Evolutionary conservation across 257 asterid species (phyloP), one percentile per base, ranked within the genome.

Genomic region (Avicennia marina): DNA sequence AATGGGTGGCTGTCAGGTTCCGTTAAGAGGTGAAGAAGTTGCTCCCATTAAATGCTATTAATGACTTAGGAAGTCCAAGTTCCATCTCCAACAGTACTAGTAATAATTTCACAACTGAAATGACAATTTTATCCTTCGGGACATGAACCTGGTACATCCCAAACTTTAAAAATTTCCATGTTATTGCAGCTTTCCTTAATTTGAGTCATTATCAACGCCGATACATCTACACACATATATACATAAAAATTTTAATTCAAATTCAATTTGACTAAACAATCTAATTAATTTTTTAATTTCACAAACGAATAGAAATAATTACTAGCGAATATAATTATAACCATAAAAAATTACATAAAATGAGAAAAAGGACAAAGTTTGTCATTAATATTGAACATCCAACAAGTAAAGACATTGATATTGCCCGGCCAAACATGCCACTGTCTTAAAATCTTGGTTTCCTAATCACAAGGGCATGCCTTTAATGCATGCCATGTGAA

Each of bases 401-500:
- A 57, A 53, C 78, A 64, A 48, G 75, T 68, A 58, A 60, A 33
- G 49, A 42, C 58, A 68, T 73, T 63, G 48, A 73, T 63, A 49
- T 58, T 58, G 64, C 41, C 32, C 57, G 58, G 44, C 78, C 67
- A 52, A 67, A 67, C 65, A 58, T 31, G 40, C 61, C 60, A 17
- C 32, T 21, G 43, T 32, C 53, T 62, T 50, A 36, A 62, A 41
- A 41, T 40, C 53, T 29, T 13, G 26, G 62, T 41, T 60, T 34
- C 32, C 39, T n/a, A 31, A 42, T 56, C 20, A 11, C 26, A 36
- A 18, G 32, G 46, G 53, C 17, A 36, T n/a, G n/a, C n/a, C n/a
- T n/a, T n/a, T n/a, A n/a, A n/a, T n/a, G n/a, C n/a, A n/a, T n/a
- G n/a, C n/a, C n/a, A n/a, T n/a, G n/a, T n/a, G n/a, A n/a, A n/a